Percentiles rank a stretch among this genome's conserved stretches.
Evolutionary conservation across 495 filamentous ascomycete genomes (phyloP).

Genomic region (Umbilicaria muhlenbergii): DNA sequence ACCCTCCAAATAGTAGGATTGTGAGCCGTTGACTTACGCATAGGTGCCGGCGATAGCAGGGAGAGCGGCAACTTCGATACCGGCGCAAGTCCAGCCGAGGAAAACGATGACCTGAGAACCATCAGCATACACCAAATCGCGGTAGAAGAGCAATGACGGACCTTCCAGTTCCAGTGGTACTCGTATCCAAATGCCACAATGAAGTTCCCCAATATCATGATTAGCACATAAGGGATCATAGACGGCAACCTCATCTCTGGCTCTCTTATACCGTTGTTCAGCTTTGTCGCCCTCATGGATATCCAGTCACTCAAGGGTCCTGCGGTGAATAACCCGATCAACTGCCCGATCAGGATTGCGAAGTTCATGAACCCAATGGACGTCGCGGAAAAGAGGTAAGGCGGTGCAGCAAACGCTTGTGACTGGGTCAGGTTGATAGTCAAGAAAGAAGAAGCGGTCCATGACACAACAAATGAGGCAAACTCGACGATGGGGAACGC

Average conservation of each 20-base stretch:
- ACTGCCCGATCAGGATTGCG: conserved; percentile 28
- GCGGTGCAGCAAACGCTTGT: conserved; percentile 42
- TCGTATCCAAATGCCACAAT: conserved; percentile 46
- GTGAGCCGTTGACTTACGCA: conserved; percentile 13
- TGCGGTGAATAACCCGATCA: conserved; percentile 40
- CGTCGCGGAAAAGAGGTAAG: conserved; percentile 37
- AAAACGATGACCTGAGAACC: conserved; percentile 25
- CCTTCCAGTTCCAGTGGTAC: conserved; percentile 38
- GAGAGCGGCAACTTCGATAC: conserved; percentile 41
- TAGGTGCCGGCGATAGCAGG: conserved; percentile 31
- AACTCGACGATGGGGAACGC: conserved; percentile 50
- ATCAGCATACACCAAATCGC: neutral
- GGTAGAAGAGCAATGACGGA: conserved; percentile 6
- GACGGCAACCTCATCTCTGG: conserved; percentile 53
- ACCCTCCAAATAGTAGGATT: conserved; percentile 2
- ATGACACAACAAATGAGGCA: conserved; percentile 41
- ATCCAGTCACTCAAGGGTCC: conserved; percentile 46
- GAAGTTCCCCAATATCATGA: conserved; percentile 43
- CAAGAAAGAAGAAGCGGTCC: conserved; percentile 42
- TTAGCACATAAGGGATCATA: conserved; percentile 42
- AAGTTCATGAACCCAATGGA: conserved; percentile 36
- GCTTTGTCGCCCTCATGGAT: conserved; percentile 36
- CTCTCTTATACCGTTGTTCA: conserved; percentile 49
- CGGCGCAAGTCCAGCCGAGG: conserved; percentile 36
- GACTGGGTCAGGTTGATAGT: conserved; percentile 49